These are phyloP conservation scores for Xylaria venustula DNA, from an alignment of 495 filamentous ascomycete species.

Conservation along the genomic window DNA sequence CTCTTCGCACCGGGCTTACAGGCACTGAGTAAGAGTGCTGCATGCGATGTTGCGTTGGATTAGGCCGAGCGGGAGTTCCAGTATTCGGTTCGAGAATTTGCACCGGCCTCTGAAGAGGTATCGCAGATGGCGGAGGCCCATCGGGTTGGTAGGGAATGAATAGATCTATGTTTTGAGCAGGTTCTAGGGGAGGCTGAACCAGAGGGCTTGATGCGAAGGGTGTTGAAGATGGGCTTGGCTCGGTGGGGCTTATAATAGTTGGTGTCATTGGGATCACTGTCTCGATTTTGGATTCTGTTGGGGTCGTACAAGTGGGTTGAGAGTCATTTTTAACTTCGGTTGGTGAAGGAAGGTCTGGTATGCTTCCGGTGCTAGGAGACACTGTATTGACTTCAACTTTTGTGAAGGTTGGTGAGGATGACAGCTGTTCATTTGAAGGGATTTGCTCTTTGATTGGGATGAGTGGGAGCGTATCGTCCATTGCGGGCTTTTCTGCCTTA, in stretches of 20 bases:
- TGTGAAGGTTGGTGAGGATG: background rate
- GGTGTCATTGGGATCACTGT: conserved; percentile 8
- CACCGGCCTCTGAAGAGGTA: conserved; percentile 26
- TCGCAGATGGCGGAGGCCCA: conserved; percentile 25
- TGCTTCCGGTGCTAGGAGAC: background rate
- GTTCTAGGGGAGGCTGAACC: conserved; percentile 4
- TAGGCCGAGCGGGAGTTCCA: conserved; percentile 2
- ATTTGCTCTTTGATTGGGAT: conserved; percentile 7
- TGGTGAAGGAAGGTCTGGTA: conserved; percentile 2
- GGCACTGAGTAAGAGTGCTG: conserved; percentile 18
- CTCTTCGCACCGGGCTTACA: conserved; percentile 22
- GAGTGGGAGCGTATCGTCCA: conserved; percentile 20
- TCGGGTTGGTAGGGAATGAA: conserved; percentile 42
- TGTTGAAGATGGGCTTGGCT: conserved; percentile 9
- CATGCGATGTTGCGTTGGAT: background rate
- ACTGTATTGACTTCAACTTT: background rate
- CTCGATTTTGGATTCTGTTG: conserved; percentile 12
- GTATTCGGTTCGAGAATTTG: conserved; percentile 39
- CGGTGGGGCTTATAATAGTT: conserved; percentile 17
- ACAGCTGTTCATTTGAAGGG: background rate
- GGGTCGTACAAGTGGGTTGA: conserved; percentile 6
- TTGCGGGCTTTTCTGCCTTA: conserved; percentile 20
- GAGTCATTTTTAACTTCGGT: background rate
- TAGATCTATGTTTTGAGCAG: conserved; percentile 2
- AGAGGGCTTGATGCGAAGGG: conserved; percentile 19